Percentiles rank a stretch among this genome's conserved stretches.
Evolutionary conservation across 768 basidiomycete species (phyloP).

Genomic region (Trametes sanguinea): DNA sequence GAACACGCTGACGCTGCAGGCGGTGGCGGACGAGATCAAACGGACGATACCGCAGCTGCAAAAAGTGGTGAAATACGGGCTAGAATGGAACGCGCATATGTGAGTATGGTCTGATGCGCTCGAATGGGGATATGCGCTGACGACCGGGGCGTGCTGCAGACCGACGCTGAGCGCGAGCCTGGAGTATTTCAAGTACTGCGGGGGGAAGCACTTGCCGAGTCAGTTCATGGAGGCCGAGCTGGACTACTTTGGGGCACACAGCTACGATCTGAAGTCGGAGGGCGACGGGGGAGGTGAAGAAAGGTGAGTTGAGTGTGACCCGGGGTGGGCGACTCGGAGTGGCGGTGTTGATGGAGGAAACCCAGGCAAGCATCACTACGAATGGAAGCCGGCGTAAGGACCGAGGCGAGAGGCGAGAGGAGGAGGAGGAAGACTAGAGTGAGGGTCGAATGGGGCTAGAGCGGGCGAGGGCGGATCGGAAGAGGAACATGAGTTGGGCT

Average conservation of each 20-base stretch:
- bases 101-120: constrained; percentile 3
- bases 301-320: constrained; percentile 12
- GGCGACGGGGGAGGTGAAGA: constrained; percentile 26
- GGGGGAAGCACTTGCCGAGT: constrained; percentile 24
- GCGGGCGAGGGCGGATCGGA: constrained; percentile 7
- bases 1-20: constrained; percentile 20
- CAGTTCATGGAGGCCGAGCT: constrained; percentile 28
- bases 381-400: constrained; percentile 27
- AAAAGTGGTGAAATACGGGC: constrained; percentile 13
- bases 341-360: not conserved
- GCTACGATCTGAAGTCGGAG: constrained; percentile 25
- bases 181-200: constrained; percentile 29
- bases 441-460: constrained; percentile 9
- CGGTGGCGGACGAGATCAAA: constrained; percentile 20
- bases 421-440: not conserved
- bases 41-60: constrained; percentile 15
- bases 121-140: not conserved
- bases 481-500: too few species aligned
- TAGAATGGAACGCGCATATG: constrained; percentile 25
- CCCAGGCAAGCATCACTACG: constrained; percentile 26
- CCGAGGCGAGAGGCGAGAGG: not conserved
- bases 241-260: constrained; percentile 29
- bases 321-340: not conserved
- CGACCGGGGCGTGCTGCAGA: not conserved
- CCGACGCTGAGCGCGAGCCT: constrained; percentile 28